phyloP scores from a whole-genome alignment of 1,284 basidiomycete genomes.

The Mycena citricolor region DNA sequence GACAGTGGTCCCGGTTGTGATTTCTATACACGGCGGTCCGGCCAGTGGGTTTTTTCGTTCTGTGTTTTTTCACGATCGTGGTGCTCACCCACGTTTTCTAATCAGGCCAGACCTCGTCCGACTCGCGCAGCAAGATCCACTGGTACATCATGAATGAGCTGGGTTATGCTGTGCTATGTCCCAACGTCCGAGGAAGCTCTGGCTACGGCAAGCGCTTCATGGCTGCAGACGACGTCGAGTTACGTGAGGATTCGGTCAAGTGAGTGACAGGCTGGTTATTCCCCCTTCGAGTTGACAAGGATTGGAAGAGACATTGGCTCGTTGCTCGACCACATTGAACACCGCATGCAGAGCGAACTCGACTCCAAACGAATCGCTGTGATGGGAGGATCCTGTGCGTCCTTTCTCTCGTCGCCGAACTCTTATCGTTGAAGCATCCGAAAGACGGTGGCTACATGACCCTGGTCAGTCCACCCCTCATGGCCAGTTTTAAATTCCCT shows the following conservation, averaged over 20 bases:
- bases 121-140: slow-evolving; percentile 13
- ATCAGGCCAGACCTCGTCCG: neutral
- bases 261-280: neutral
- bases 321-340: slow-evolving; percentile 16
- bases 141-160: slow-evolving; percentile 23
- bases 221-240: slow-evolving; percentile 21
- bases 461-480: slow-evolving; percentile 3
- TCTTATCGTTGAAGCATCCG: neutral
- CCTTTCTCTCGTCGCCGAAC: neutral
- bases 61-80: slow-evolving; percentile 3
- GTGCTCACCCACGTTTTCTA: neutral
- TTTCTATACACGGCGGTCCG: slow-evolving; percentile 22
- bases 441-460: slow-evolving; percentile 24
- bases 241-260: slow-evolving; percentile 23
- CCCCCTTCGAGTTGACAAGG: neutral
- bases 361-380: slow-evolving; percentile 21
- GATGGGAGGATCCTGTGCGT: slow-evolving; percentile 22
- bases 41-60: slow-evolving; percentile 2
- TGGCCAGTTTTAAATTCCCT: neutral
- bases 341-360: slow-evolving; percentile 15
- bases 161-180: slow-evolving; percentile 21
- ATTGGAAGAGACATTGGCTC: slow-evolving; percentile 19
- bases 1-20: slow-evolving; percentile 14
- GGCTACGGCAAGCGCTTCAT: slow-evolving; percentile 24
- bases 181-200: slow-evolving; percentile 20